phyloP scores from a whole-genome alignment of 371 early-diverging fungal species.

The Rhizopus arrhizus region DNA sequence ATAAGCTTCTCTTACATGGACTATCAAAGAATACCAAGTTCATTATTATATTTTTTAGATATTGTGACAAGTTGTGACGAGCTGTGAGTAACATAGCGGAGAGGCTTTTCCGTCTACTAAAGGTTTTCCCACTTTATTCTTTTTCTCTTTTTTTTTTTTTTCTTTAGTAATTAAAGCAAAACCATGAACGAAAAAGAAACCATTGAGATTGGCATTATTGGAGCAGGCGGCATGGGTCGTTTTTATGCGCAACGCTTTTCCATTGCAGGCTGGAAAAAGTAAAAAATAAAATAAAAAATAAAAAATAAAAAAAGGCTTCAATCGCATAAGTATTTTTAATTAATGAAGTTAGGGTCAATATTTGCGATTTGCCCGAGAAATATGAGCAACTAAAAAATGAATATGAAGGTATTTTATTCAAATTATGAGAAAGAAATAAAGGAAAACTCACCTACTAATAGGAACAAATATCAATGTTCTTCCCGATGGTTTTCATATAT shows the following conservation, averaged over 20 bases:
- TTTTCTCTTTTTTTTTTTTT: slow-evolving; percentile 1
- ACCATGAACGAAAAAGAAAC: slow-evolving; percentile 50
- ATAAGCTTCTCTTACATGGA: too few relatives aligned
- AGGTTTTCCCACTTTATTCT: not conserved
- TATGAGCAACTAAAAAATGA: slow-evolving; percentile 68
- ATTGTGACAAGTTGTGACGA: too few relatives aligned
- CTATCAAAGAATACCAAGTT: too few relatives aligned
- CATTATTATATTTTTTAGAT: too few relatives aligned
- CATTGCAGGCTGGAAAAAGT: slow-evolving; percentile 82
- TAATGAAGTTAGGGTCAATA: slow-evolving; percentile 61
- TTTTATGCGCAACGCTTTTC: slow-evolving; percentile 80
- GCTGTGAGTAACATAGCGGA: too few relatives aligned
- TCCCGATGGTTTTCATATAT: slow-evolving; percentile 82
- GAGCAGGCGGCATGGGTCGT: slow-evolving; percentile 93
- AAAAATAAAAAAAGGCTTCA: not conserved
- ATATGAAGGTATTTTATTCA: slow-evolving; percentile 50
- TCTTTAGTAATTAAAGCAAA: slow-evolving; percentile 10
- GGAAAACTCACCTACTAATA: slow-evolving; percentile 10
- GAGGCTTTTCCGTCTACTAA: too few relatives aligned
- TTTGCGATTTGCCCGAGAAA: slow-evolving; percentile 83
- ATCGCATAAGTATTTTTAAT: not conserved
- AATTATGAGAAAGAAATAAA: not conserved
- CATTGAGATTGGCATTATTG: slow-evolving; percentile 77
- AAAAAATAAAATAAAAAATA: slow-evolving; percentile 5
- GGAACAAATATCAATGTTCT: slow-evolving; percentile 68